These are phyloP conservation scores for Coelastrella sp. DNA, from an alignment of 139 green algal genomes.

Conservation along the genomic window DNA sequence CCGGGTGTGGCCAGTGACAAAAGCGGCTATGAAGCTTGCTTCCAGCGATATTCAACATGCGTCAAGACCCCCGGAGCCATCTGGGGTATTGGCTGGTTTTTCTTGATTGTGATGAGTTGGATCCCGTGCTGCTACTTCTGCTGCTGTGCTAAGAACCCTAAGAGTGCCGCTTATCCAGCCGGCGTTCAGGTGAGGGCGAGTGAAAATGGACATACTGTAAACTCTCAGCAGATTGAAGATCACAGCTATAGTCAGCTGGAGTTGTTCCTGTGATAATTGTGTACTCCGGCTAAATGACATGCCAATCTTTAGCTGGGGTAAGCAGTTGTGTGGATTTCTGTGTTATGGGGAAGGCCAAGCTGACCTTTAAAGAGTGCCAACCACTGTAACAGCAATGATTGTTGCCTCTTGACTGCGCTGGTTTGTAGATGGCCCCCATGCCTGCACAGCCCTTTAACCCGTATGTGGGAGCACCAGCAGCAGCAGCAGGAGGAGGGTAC, in stretches of 20 bases:
- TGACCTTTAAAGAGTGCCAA: not conserved
- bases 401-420: not conserved
- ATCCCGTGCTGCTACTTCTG: slow-evolving; percentile 46
- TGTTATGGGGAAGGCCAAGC: not conserved
- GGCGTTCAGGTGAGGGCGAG: not conserved
- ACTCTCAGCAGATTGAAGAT: too few relatives aligned
- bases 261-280: not conserved
- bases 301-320: too few relatives aligned
- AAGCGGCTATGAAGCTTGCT: not conserved
- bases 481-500: not conserved
- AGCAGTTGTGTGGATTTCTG: too few relatives aligned
- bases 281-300: not conserved
- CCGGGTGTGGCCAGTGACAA: not conserved
- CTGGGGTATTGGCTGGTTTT: slow-evolving; percentile 29
- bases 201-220: too few relatives aligned
- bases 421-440: not conserved
- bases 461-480: not conserved
- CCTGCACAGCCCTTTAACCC: not conserved
- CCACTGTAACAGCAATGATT: not conserved
- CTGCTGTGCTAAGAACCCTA: slow-evolving; percentile 28
- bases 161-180: not conserved
- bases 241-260: not conserved
- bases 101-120: slow-evolving; percentile 20
- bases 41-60: not conserved
- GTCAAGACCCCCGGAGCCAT: not conserved